Conservation (phyloP, 306 rosid genomes). For the Luffa acutangula region DNA sequence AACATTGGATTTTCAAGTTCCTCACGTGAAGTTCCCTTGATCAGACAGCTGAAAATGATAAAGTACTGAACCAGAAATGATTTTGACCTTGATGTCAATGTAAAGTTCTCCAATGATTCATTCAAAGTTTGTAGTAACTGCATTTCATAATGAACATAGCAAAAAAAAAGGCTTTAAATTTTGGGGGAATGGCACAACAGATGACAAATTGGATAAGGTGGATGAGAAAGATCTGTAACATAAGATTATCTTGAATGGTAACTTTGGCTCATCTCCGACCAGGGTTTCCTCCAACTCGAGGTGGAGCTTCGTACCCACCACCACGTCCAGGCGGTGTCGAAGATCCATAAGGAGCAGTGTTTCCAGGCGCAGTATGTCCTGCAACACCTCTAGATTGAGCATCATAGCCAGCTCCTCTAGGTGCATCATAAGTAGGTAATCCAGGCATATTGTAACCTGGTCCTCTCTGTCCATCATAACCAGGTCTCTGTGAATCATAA, state of each 20-base stretch:
- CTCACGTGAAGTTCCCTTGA: background rate
- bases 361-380: slow-evolving; percentile 35
- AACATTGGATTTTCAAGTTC: background rate
- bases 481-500: slow-evolving; percentile 42
- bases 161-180: background rate
- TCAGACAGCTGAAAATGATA: background rate
- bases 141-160: background rate
- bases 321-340: slow-evolving; percentile 63
- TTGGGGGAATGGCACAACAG: background rate
- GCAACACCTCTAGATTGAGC: slow-evolving; percentile 50
- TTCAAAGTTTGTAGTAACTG: background rate
- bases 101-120: background rate
- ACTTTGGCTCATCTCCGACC: slow-evolving; percentile 43
- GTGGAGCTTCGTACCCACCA: slow-evolving; percentile 42
- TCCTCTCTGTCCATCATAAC: slow-evolving; percentile 48
- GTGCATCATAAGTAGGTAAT: slow-evolving; percentile 22
- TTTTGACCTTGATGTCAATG: background rate
- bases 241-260: background rate
- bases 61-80: background rate
- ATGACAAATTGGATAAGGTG: background rate
- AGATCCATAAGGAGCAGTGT: slow-evolving; percentile 48
- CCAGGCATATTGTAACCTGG: slow-evolving; percentile 14
- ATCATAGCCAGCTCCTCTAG: slow-evolving; percentile 55
- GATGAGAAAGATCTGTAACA: background rate
- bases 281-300: slow-evolving; percentile 61